Evolutionary conservation across 179 eudicot species (phyloP), one percentile per base, ranked within the genome.

Genomic region (Actinidia polygama): DNA sequence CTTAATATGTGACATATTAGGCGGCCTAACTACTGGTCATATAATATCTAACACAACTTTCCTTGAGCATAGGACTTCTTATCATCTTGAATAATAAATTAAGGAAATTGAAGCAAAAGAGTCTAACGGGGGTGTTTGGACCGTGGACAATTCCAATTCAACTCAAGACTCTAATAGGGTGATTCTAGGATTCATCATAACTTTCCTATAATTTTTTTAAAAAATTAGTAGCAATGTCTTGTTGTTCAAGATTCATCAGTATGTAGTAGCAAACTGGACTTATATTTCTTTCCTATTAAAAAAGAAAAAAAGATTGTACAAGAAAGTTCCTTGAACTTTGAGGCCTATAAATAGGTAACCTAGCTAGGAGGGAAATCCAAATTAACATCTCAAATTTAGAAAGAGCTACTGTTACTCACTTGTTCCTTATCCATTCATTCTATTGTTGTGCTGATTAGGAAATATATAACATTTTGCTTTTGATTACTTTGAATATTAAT

Each of bases 271-370:
- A 30, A 30, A 30, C 36, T 30, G 36, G 36, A 30, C 2, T 30
- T 30, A 30, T 30, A 30, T 61, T 19, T 61, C 16, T 10, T 16
- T 23, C 8, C 24, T 21, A 9, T 64, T 64, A 67, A n/a, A n/a
- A n/a, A n/a, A n/a, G n/a, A 30, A 30, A 44, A 67, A 67, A 30
- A 30, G 36, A 30, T 30, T 30, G 26, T 30, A 14, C 49, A 4
- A 30, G 49, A 67, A 67, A 6, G 47, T 12, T 67, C 14, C 3
- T 26, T 30, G 36, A 18, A 6, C 6, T 10, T 15, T 47, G 74
- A 57, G 77, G 64, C 66, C 75, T 79, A 79, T 79, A 79, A 51
- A 68, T 67, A 68, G 82, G n/a, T 2, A 36, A 67, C 73, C 5
- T 50, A 47, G 50, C 15, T 24, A 49, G 58, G 11, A 30, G 36